A percentile compares a stretch with the other conserved stretches of the same genome.
Conservation (phyloP, 495 filamentous ascomycete species). For the Clavariopsis aquatica region DNA sequence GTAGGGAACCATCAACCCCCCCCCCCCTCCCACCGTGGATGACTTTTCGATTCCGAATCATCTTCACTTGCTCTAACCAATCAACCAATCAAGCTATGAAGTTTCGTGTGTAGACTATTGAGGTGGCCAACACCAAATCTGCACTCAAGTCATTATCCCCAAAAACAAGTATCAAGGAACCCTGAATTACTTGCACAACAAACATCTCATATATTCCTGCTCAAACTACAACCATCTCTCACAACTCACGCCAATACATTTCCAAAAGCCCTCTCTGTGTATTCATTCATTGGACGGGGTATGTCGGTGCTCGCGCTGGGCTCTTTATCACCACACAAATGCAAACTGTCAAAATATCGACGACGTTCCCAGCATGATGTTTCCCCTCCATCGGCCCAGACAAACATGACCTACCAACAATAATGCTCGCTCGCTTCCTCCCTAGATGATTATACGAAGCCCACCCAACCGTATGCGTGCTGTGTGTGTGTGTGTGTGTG, state of each 20-base stretch:
- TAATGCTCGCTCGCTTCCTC: background rate
- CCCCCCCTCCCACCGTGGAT: too few species aligned
- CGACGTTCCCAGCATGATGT: background rate
- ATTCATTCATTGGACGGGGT: background rate
- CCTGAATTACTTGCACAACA: too few species aligned
- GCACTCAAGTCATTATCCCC: too few species aligned
- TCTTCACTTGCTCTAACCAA: too few species aligned
- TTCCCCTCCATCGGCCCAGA: background rate
- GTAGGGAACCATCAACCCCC: too few species aligned
- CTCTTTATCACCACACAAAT: background rate
- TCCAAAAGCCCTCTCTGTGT: background rate
- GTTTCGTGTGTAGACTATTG: too few species aligned
- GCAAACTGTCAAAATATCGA: background rate
- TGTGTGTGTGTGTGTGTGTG: background rate
- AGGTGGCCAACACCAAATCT: too few species aligned
- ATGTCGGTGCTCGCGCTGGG: too few species aligned
- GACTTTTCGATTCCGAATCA: too few species aligned
- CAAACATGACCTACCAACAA: constrained; percentile 14
- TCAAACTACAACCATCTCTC: background rate
- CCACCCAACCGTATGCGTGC: background rate
- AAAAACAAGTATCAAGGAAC: too few species aligned
- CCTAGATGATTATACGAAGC: constrained; percentile 7
- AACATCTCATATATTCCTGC: background rate
- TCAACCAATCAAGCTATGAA: too few species aligned
- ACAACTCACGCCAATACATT: background rate